A percentile compares a stretch with the other conserved stretches of the same genome.
Conservation (phyloP, 805 yeast genomes). For the Teunomyces funiuensis region DNA sequence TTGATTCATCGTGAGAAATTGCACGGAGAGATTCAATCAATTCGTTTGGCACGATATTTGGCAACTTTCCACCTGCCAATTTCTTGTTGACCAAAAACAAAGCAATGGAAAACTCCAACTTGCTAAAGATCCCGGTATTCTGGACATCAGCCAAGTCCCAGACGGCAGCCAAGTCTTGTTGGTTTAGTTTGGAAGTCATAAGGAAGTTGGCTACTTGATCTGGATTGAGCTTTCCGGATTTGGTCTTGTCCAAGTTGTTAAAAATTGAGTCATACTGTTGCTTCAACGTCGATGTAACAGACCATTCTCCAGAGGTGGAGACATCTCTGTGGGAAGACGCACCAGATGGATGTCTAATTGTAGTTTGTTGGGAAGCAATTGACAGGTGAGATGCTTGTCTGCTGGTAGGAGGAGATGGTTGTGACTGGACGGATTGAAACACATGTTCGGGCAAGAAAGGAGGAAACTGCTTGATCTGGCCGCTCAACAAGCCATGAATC, state of each 20-base stretch:
- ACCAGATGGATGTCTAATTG: constrained; percentile 28
- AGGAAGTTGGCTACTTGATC: constrained; percentile 85
- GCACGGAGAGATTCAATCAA: constrained; percentile 42
- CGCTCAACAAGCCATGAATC: constrained; percentile 76
- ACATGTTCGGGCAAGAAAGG: constrained; percentile 40
- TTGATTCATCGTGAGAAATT: constrained; percentile 9
- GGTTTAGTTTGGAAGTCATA: constrained; percentile 82
- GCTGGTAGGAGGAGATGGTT: constrained; percentile 10
- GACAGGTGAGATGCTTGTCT: constrained; percentile 35
- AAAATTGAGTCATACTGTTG: constrained; percentile 80
- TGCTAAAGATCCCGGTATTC: constrained; percentile 78
- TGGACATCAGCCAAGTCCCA: constrained; percentile 96
- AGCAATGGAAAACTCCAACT: constrained; percentile 86
- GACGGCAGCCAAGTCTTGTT: constrained; percentile 78
- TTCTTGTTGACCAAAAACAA: constrained; percentile 88
- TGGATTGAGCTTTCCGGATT: constrained; percentile 65
- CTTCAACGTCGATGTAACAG: constrained; percentile 63
- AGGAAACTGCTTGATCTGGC: constrained; percentile 58
- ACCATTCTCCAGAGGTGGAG: constrained; percentile 53
- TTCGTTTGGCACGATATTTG: constrained; percentile 71
- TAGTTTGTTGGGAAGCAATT: constrained; percentile 34
- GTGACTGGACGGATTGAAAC: constrained; percentile 35
- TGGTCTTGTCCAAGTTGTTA: constrained; percentile 67
- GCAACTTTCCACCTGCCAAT: constrained; percentile 74
- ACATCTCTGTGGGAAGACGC: constrained; percentile 13